Conservation (phyloP, 139 green algal genomes). For the Chlorella sp. region DNA sequence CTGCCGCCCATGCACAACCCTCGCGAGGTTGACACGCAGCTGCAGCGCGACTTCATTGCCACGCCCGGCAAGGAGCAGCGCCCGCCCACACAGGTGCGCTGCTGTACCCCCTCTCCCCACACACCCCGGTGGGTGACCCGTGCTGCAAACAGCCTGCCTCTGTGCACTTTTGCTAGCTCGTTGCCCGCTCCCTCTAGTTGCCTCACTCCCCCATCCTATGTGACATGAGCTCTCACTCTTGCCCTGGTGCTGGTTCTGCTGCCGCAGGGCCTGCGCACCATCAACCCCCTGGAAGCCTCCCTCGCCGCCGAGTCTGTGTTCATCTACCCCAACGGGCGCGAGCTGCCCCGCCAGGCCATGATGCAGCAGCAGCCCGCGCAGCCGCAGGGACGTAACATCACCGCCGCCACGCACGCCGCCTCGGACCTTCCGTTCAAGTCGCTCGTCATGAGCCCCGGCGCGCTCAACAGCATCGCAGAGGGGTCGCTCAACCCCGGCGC, state of each 20-base stretch:
- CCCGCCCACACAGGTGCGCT: conserved; percentile 13
- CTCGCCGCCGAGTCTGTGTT: conserved; percentile 35
- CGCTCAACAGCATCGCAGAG: neutral
- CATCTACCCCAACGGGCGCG: conserved; percentile 31
- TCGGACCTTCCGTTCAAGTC: conserved; percentile 10
- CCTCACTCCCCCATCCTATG: too few relatives aligned
- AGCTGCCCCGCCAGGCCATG: neutral
- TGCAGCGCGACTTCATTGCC: conserved; percentile 6
- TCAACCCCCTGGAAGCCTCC: conserved; percentile 38
- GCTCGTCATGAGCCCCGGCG: neutral
- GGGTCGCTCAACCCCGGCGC: neutral
- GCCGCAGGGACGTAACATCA: neutral
- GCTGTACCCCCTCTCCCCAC: too few relatives aligned
- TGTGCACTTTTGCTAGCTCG: too few relatives aligned
- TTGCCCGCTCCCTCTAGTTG: too few relatives aligned
- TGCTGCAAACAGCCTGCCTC: too few relatives aligned
- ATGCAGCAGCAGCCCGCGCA: neutral
- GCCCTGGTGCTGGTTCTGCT: too few relatives aligned
- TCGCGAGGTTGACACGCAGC: neutral
- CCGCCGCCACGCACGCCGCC: neutral
- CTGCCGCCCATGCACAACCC: conserved; percentile 10
- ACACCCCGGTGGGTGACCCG: neutral
- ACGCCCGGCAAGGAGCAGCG: neutral
- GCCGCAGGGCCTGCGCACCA: conserved; percentile 23
- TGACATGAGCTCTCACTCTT: too few relatives aligned